Base-by-base conservation (phyloP, 179 eudicot species). In the Heliamphora pulchella region DNA sequence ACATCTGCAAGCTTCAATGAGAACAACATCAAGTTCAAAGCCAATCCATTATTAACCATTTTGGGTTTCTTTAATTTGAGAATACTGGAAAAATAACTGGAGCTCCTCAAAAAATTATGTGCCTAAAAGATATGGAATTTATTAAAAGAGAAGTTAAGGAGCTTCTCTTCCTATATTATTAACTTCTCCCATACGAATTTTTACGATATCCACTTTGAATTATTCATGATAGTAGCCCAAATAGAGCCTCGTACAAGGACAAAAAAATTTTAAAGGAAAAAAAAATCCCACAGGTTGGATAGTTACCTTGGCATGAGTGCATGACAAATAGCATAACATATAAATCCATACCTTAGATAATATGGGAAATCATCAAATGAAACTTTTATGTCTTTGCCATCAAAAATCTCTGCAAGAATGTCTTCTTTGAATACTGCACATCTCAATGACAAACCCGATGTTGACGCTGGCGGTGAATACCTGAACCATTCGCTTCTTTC, bases 361-460 rank as follows among this genome's bases (percentile, higher is more conserved):
- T 95, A 95, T 18, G 97, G 98, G 85, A 95, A 95, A 70, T 89
- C 84, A 67, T 93, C 97, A 82, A 95, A 93, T 47, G 97, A 88
- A 83, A 95, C 95, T 68, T 89, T 88, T 51, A 91, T 77, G 18
- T 89, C 81, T 67, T 87, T 87, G 22, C 97, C 97, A 84, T 91
- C 91, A 71, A 95, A 79, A 75, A 95, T 87, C 68, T 84, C 86
- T 8, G 92, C 86, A 74, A 74, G 86, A 55, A 93, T 89, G 47
- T 90, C 92, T 86, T 93, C 97, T 83, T 82, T 93, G 74, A 95
- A 91, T 39, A 86, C 88, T 66, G 94, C 87, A 81, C 90, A 88
- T 82, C 92, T 91, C 18, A 83, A 65, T 76, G 92, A 87, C 73
- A 82, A 79, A 50, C 91, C 91, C 55, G 95, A 86, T 75, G 89